Conservation (phyloP, 768 basidiomycete genomes). For the Chalciporus sphaerocephalus region DNA sequence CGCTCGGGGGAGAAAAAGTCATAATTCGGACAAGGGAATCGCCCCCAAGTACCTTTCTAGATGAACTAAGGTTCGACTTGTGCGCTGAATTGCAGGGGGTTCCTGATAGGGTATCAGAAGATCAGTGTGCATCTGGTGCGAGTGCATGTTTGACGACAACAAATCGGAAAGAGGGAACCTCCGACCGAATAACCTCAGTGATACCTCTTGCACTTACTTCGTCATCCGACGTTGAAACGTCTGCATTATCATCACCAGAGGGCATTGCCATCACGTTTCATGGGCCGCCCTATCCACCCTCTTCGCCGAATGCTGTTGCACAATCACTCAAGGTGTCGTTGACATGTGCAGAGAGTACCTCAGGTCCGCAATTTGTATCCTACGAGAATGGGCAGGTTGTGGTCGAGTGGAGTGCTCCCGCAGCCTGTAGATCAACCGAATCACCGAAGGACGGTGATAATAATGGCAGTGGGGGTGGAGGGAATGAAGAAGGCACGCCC, state of each 20-base stretch:
- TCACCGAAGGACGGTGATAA: constrained; percentile 27
- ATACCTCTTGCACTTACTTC: constrained; percentile 60
- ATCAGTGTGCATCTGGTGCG: constrained; percentile 74
- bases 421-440: constrained; percentile 47
- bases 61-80: constrained; percentile 61
- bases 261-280: constrained; percentile 54
- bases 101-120: constrained; percentile 45
- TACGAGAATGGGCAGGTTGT: constrained; percentile 55
- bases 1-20: constrained; percentile 48
- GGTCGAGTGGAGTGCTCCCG: constrained; percentile 59
- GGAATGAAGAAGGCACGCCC: constrained; percentile 25
- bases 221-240: constrained; percentile 25
- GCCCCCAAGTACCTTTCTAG: constrained; percentile 61
- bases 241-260: constrained; percentile 37
- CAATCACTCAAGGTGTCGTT: constrained; percentile 64
- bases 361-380: constrained; percentile 49
- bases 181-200: constrained; percentile 66
- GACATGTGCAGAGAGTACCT: constrained; percentile 44
- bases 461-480: constrained; percentile 11
- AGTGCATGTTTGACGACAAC: constrained; percentile 69
- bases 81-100: constrained; percentile 54
- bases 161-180: constrained; percentile 51
- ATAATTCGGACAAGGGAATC: constrained; percentile 48
- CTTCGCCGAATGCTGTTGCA: constrained; percentile 36
- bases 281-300: constrained; percentile 58